These are phyloP conservation scores for Phytophthora aleatoria DNA, from an alignment of 352 stramenopile species.

Conservation along the genomic window DNA sequence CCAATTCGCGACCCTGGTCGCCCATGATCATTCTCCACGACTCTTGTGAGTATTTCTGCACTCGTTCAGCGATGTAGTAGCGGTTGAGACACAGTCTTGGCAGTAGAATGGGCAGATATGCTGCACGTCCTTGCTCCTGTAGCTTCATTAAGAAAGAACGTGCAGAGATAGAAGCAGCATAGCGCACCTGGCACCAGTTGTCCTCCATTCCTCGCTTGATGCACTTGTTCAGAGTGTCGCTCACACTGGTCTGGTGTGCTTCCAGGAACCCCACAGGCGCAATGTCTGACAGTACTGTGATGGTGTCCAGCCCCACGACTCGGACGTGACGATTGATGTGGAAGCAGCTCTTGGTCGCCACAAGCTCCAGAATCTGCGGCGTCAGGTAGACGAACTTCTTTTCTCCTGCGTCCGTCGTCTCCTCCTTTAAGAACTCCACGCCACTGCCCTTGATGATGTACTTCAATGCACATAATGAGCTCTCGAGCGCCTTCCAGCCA, in stretches of 20 bases:
- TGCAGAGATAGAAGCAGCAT: slow-evolving; percentile 92
- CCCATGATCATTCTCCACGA: slow-evolving; percentile 94
- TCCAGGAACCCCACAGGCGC: slow-evolving; percentile 57
- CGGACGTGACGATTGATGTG: slow-evolving; percentile 97
- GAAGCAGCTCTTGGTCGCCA: slow-evolving; percentile 82
- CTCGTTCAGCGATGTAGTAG: slow-evolving; percentile 96
- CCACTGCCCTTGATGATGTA: slow-evolving; percentile 85
- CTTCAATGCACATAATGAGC: slow-evolving; percentile 88
- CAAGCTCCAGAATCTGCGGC: slow-evolving; percentile 61
- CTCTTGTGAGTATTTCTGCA: slow-evolving; percentile 96
- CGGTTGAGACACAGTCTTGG: slow-evolving; percentile 97
- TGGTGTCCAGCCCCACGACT: slow-evolving; percentile 84
- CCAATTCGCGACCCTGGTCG: slow-evolving; percentile 73
- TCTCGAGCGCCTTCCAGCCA: slow-evolving; percentile 96
- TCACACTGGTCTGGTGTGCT: slow-evolving; percentile 38
- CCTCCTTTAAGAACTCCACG: slow-evolving; percentile 57
- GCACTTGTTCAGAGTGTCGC: slow-evolving; percentile 62
- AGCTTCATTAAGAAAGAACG: slow-evolving; percentile 90
- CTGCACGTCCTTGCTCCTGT: slow-evolving; percentile 42
- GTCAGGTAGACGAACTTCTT: slow-evolving; percentile 66
- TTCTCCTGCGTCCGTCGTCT: slow-evolving; percentile 7
- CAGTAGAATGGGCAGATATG: slow-evolving; percentile 86
- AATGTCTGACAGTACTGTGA: slow-evolving; percentile 68
- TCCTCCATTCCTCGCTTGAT: slow-evolving; percentile 90
- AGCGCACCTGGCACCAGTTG: slow-evolving; percentile 98